phyloP scores from a whole-genome alignment of 225 moss, liverwort and hornwort species.

The Takakia lepidozioides region DNA sequence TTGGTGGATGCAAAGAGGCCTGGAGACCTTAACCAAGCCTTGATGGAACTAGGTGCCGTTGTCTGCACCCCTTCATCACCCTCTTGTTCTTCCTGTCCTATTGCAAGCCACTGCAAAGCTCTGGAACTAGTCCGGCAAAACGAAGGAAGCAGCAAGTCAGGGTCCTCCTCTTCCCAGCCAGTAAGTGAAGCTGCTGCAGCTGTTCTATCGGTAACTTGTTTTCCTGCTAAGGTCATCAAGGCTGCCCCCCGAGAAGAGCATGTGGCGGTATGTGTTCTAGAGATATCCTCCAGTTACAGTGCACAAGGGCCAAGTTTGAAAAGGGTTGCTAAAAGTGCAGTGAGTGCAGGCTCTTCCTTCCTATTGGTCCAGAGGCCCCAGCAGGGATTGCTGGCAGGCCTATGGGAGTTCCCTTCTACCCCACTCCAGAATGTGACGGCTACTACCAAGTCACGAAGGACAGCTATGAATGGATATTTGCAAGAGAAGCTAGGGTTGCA shows the following conservation, averaged over 20 bases:
- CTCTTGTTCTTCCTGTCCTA: slow-evolving; percentile 65
- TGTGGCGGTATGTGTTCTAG: slow-evolving; percentile 71
- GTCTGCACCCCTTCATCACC: slow-evolving; percentile 76
- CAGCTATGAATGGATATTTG: slow-evolving; percentile 63
- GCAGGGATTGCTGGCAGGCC: slow-evolving; percentile 80
- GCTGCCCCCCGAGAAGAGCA: slow-evolving; percentile 62
- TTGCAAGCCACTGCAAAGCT: slow-evolving; percentile 71
- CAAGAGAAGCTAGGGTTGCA: slow-evolving; percentile 33
- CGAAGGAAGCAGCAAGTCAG: slow-evolving; percentile 29
- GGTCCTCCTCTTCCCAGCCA: no score
- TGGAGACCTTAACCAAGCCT: slow-evolving; percentile 88
- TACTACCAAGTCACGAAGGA: slow-evolving; percentile 25
- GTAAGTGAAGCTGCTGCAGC: no score
- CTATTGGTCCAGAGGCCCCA: slow-evolving; percentile 71
- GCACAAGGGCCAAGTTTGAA: background rate
- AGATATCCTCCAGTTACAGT: slow-evolving; percentile 13
- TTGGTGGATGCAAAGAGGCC: slow-evolving; percentile 71
- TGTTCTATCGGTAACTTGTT: slow-evolving; percentile 44
- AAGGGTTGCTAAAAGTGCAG: background rate
- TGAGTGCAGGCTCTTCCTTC: slow-evolving; percentile 24
- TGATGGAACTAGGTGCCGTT: slow-evolving; percentile 98
- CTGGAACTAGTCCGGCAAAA: slow-evolving; percentile 31
- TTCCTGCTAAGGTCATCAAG: slow-evolving; percentile 68
- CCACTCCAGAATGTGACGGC: slow-evolving; percentile 36
- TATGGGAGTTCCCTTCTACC: slow-evolving; percentile 97